Conservation (phyloP, 2,329 filamentous ascomycete species). For the Orbilia blumenaviensis region DNA sequence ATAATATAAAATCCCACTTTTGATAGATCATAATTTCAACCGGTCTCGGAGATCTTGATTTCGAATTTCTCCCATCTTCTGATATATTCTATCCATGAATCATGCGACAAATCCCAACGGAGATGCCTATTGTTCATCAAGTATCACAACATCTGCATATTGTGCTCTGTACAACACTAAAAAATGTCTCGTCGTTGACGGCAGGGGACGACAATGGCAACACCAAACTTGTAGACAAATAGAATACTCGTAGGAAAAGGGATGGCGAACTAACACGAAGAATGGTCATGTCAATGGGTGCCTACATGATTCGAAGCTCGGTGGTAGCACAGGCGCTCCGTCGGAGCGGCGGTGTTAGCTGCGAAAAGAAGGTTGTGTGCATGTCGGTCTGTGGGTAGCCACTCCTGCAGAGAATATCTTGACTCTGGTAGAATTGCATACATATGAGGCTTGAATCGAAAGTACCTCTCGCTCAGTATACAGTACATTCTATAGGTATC, state of each 20-base stretch:
- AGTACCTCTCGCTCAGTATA: too few relatives aligned
- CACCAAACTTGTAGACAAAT: slow-evolving; percentile 21
- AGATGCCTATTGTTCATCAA: neutral
- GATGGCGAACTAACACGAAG: neutral
- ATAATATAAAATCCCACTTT: neutral
- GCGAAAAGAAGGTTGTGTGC: slow-evolving; percentile 44
- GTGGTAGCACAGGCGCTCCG: slow-evolving; percentile 24
- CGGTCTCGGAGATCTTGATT: slow-evolving; percentile 5
- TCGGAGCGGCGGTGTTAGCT: neutral
- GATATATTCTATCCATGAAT: neutral
- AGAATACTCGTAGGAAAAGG: neutral
- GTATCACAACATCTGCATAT: slow-evolving; percentile 5
- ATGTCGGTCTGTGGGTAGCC: slow-evolving; percentile 9
- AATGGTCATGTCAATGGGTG: slow-evolving; percentile 5
- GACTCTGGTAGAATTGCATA: neutral
- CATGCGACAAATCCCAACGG: slow-evolving; percentile 19
- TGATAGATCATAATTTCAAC: slow-evolving; percentile 2
- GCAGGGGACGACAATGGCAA: slow-evolving; percentile 26
- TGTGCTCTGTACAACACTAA: slow-evolving; percentile 16
- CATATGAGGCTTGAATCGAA: slow-evolving; percentile 10
- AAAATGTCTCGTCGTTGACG: neutral
- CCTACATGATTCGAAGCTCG: slow-evolving; percentile 47
- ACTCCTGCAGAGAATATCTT: slow-evolving; percentile 12
- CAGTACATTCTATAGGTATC: too few relatives aligned
- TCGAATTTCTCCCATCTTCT: slow-evolving; percentile 10